These are phyloP conservation scores for Phalaenopsis aphrodite DNA, from an alignment of 106 monocot species.

Conservation along the genomic window DNA sequence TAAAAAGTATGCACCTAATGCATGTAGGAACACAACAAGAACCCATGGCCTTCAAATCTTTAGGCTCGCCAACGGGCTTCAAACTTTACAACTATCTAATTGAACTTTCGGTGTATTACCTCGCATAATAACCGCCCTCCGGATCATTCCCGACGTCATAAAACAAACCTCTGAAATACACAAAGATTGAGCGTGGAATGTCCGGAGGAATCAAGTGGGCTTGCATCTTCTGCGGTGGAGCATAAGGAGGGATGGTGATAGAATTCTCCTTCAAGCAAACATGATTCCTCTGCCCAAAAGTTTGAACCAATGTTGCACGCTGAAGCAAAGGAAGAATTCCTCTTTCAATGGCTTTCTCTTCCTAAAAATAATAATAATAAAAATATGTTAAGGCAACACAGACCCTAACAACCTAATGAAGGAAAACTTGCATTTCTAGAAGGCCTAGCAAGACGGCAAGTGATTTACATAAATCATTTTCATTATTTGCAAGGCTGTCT, in stretches of 20 bases:
- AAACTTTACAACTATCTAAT: not conserved
- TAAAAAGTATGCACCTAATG: too few species aligned
- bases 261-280: constrained; percentile 61
- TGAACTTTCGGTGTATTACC: constrained; percentile 19
- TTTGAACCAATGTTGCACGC: constrained; percentile 56
- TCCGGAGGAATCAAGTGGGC: constrained; percentile 56
- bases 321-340: constrained; percentile 49
- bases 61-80: too few species aligned
- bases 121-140: constrained; percentile 63
- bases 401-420: too few species aligned
- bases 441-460: not conserved
- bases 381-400: too few species aligned
- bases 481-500: not conserved
- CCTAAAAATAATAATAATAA: constrained; percentile 10
- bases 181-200: constrained; percentile 61
- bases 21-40: too few species aligned
- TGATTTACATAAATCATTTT: not conserved
- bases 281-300: constrained; percentile 60
- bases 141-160: constrained; percentile 64
- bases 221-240: constrained; percentile 69
- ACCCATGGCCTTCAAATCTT: too few species aligned
- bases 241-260: constrained; percentile 70
- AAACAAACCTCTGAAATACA: constrained; percentile 59
- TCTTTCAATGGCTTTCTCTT: constrained; percentile 57
- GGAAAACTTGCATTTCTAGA: too few species aligned